Evolutionary conservation across 2,329 filamentous ascomycete genomes (phyloP).

Genomic region (Talaromyces pinophilus): DNA sequence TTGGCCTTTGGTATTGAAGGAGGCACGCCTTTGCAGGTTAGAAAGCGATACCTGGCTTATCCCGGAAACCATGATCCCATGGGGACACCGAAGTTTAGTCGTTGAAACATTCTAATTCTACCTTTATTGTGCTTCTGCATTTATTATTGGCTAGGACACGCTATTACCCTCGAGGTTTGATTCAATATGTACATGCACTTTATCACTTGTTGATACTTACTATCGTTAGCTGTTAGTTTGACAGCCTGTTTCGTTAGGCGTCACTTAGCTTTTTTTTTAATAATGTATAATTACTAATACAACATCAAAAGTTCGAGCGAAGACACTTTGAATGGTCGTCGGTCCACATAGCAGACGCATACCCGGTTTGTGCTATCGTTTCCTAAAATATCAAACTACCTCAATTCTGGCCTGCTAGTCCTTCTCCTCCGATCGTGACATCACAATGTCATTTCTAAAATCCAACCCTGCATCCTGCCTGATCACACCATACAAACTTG

Average conservation of each 20-base stretch:
- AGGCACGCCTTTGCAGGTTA: background rate
- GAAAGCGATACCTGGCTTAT: slow-evolving; percentile 17
- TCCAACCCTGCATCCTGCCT: no score
- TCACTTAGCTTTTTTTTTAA: background rate
- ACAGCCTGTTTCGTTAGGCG: background rate
- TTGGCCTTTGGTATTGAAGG: slow-evolving; percentile 16
- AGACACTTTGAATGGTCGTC: background rate
- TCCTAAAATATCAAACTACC: background rate
- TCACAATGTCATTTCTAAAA: no score
- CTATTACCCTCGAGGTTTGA: background rate
- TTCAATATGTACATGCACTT: background rate
- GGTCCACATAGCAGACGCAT: background rate
- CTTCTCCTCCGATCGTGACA: no score
- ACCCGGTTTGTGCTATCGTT: background rate
- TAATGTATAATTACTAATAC: background rate
- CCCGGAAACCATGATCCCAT: slow-evolving; percentile 15
- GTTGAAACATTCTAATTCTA: background rate
- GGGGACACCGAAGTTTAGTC: background rate
- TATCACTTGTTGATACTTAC: background rate
- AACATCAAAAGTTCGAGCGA: background rate
- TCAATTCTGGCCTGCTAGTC: no score
- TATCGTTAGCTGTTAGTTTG: background rate
- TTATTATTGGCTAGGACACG: background rate
- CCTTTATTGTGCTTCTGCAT: background rate
- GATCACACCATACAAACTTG: no score